Conservation (phyloP, 2,329 filamentous ascomycete genomes). For the Sclerotinia borealis region DNA sequence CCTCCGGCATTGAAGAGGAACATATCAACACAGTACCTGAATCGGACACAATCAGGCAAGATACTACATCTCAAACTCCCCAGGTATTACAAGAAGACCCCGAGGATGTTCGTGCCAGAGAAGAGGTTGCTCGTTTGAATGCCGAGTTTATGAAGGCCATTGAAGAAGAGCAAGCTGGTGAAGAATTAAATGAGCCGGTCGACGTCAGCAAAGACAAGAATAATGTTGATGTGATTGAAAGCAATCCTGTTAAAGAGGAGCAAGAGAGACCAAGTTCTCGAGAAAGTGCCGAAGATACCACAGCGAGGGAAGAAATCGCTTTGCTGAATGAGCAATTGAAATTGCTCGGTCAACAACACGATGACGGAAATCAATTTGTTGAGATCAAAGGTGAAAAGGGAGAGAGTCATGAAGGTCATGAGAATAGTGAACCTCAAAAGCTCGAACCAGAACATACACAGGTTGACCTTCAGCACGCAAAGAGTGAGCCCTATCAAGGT, state of each 20-base stretch:
- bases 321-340: not conserved
- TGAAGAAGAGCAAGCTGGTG: conserved; percentile 3
- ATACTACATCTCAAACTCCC: not conserved
- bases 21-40: not conserved
- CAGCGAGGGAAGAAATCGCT: not conserved
- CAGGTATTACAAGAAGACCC: conserved; percentile 14
- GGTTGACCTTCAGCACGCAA: not conserved
- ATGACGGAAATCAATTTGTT: not conserved
- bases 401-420: not conserved
- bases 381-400: not conserved
- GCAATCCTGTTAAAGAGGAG: not conserved
- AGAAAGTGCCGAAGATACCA: not conserved
- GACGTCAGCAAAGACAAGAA: not conserved
- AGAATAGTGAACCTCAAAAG: not conserved
- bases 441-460: not conserved
- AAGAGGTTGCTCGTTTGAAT: conserved; percentile 26
- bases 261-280: not conserved
- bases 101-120: conserved; percentile 24
- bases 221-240: not conserved
- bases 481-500: not conserved
- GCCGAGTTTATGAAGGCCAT: conserved; percentile 23
- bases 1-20: not conserved
- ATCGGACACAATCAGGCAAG: not conserved
- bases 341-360: not conserved
- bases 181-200: not conserved